Evolutionary conservation across 2,329 filamentous ascomycete genomes (phyloP).

Genomic region (Colletotrichum sp.): DNA sequence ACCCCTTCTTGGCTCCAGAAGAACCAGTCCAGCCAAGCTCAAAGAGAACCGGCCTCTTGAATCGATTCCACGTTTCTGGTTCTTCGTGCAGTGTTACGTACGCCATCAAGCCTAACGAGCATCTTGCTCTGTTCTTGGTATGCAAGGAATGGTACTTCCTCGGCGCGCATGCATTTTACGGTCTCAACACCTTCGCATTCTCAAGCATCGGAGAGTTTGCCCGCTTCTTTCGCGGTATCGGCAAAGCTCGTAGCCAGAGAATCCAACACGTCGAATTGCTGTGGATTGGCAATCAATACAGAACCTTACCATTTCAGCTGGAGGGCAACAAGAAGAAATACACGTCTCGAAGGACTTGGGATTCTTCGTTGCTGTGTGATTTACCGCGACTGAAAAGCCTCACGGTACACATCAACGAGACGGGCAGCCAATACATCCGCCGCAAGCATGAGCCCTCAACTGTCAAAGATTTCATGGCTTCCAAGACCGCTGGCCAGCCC

Average conservation of each 20-base stretch:
- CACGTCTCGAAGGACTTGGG: constrained; percentile 42
- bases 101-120: constrained; percentile 36
- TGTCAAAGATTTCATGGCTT: constrained; percentile 26
- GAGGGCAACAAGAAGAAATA: constrained; percentile 22
- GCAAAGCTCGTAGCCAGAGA: constrained; percentile 39
- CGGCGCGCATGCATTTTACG: constrained; percentile 51
- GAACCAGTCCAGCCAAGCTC: constrained; percentile 8
- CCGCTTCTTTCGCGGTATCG: constrained; percentile 50
- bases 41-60: constrained; percentile 29
- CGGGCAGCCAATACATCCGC: constrained; percentile 30
- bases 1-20: constrained; percentile 31
- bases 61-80: constrained; percentile 44
- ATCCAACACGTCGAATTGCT: constrained; percentile 50
- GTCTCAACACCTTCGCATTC: constrained; percentile 54
- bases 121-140: constrained; percentile 44
- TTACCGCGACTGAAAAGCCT: constrained; percentile 46
- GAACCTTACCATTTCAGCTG: constrained; percentile 24
- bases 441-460: constrained; percentile 38
- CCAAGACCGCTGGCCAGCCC: constrained; percentile 40
- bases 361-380: constrained; percentile 36
- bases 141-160: constrained; percentile 44
- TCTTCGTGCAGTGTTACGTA: constrained; percentile 34
- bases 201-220: constrained; percentile 58
- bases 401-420: constrained; percentile 46
- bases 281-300: constrained; percentile 41